phyloP scores from a whole-genome alignment of 441 rosid species.

The Pelargonium fulgidum region DNA sequence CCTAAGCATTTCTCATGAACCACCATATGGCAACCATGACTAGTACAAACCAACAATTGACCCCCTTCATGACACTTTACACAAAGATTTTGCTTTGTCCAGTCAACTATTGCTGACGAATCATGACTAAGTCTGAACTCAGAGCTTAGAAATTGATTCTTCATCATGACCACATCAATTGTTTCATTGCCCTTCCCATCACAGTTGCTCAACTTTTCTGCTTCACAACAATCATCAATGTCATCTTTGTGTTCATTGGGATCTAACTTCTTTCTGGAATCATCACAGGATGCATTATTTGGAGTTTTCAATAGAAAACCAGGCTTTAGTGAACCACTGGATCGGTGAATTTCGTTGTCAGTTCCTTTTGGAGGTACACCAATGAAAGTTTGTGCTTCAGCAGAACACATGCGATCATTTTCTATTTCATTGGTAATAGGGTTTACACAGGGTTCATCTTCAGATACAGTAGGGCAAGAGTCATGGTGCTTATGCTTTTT shows the following conservation, averaged over 20 bases:
- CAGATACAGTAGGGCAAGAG: constrained; percentile 5
- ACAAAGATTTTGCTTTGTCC: constrained; percentile 40
- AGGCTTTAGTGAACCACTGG: not conserved
- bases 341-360: not conserved
- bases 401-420: constrained; percentile 11
- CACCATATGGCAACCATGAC: constrained; percentile 37
- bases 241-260: constrained; percentile 14
- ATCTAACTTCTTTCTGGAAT: constrained; percentile 11
- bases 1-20: constrained; percentile 50
- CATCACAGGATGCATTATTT: constrained; percentile 2
- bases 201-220: constrained; percentile 29
- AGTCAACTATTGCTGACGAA: constrained; percentile 22
- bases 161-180: constrained; percentile 29
- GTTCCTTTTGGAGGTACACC: constrained; percentile 4
- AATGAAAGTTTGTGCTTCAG: constrained; percentile 6
- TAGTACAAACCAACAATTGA: constrained; percentile 37
- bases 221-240: constrained; percentile 19
- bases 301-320: not conserved
- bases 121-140: constrained; percentile 22
- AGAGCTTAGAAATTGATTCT: constrained; percentile 34
- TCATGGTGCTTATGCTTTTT: constrained; percentile 31
- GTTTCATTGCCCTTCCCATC: constrained; percentile 22
- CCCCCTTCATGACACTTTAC: constrained; percentile 45
- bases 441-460: constrained; percentile 8
- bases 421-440: constrained; percentile 14